Conservation (phyloP, 225 moss, liverwort and hornwort species). For the Sphagnum tenellum region DNA sequence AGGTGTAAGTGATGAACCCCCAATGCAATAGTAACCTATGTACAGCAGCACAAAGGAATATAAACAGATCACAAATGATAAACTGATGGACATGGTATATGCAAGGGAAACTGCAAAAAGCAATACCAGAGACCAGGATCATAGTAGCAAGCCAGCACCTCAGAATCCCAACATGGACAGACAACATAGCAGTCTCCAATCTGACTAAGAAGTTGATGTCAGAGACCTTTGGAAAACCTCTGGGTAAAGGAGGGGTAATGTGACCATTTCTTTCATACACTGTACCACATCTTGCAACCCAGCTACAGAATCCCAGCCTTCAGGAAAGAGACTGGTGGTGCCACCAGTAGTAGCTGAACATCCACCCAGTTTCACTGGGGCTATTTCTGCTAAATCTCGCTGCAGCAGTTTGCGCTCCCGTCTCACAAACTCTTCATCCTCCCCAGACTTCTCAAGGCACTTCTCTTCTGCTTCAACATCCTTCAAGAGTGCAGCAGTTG, state of each 20-base stretch:
- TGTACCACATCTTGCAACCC: constrained; percentile 71
- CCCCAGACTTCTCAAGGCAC: constrained; percentile 62
- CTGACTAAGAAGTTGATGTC: neutral
- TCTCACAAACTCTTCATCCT: constrained; percentile 79
- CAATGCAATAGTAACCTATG: too few species aligned
- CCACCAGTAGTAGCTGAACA: constrained; percentile 9
- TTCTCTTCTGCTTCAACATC: constrained; percentile 76
- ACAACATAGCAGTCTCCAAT: too few species aligned
- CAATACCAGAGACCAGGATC: too few species aligned
- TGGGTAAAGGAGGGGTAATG: constrained; percentile 68
- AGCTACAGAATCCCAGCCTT: constrained; percentile 76
- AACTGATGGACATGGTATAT: too few species aligned
- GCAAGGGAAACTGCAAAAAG: too few species aligned
- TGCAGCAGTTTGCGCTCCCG: constrained; percentile 73
- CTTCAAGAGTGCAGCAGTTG: constrained; percentile 53
- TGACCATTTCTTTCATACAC: constrained; percentile 76
- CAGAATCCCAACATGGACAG: too few species aligned
- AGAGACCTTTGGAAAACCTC: constrained; percentile 48
- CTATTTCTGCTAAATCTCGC: constrained; percentile 68
- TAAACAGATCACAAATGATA: too few species aligned
- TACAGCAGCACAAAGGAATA: too few species aligned
- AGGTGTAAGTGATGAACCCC: too few species aligned
- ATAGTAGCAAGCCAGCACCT: too few species aligned
- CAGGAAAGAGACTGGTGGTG: constrained; percentile 23
- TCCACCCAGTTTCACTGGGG: constrained; percentile 64